Conservation (phyloP, 2,329 filamentous ascomycete genomes). For the Calonectria pseudoreteaudii region DNA sequence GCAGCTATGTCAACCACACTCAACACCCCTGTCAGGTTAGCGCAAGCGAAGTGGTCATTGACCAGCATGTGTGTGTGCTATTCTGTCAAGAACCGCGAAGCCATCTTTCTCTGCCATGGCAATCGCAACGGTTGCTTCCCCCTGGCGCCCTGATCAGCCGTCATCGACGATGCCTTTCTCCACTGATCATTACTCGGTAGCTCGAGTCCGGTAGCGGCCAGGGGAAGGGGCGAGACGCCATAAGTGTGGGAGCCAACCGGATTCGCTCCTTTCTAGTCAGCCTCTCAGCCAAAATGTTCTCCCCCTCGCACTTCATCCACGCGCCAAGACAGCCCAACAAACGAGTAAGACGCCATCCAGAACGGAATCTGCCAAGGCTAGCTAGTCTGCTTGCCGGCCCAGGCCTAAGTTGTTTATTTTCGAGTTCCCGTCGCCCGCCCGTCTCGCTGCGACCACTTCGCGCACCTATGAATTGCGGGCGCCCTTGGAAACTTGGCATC, state of each 20-base stretch:
- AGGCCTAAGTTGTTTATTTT: neutral
- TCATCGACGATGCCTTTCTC: neutral
- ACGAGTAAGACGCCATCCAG: neutral
- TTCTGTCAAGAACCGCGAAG: neutral
- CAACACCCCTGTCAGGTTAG: neutral
- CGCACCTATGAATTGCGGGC: neutral
- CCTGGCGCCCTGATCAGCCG: neutral
- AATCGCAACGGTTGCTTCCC: neutral
- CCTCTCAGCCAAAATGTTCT: neutral
- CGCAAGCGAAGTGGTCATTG: neutral
- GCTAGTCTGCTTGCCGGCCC: neutral
- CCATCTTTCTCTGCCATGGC: neutral
- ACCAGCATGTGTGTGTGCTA: neutral
- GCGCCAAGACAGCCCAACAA: neutral
- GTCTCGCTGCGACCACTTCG: neutral
- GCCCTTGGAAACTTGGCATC: neutral
- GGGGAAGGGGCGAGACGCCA: neutral
- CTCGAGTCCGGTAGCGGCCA: neutral
- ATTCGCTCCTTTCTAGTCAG: neutral
- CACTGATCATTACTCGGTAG: conserved; percentile 1
- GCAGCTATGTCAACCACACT: neutral
- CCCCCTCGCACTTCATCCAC: neutral
- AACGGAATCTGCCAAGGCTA: neutral
- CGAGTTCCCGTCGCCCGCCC: neutral
- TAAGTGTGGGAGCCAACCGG: neutral